These are phyloP conservation scores for Lojkania enalia DNA, from an alignment of 2,329 filamentous ascomycete genomes.

Conservation along the genomic window DNA sequence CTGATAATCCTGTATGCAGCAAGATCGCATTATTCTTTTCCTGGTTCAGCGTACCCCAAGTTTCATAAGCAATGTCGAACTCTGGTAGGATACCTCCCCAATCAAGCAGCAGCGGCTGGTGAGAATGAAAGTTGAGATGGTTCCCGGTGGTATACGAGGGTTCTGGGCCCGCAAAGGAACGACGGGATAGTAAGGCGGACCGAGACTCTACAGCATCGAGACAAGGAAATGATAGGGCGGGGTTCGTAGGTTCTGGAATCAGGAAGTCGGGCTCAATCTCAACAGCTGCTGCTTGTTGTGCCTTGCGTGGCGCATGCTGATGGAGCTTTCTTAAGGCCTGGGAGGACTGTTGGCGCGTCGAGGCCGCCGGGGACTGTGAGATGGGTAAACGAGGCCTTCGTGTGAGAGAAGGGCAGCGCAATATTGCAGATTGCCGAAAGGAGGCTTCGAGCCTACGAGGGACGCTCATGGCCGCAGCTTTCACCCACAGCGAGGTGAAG, in stretches of 20 bases:
- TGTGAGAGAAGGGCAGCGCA: slow-evolving; percentile 15
- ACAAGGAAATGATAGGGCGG: slow-evolving; percentile 47
- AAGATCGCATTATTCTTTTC: slow-evolving; percentile 88
- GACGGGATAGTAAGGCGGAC: slow-evolving; percentile 71
- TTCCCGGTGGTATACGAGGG: slow-evolving; percentile 90
- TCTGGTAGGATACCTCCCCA: slow-evolving; percentile 92
- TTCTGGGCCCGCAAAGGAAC: slow-evolving; percentile 75
- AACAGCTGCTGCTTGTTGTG: slow-evolving; percentile 25
- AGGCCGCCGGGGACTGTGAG: not conserved
- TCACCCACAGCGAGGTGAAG: not conserved
- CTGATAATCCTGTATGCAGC: slow-evolving; percentile 89
- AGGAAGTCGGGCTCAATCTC: slow-evolving; percentile 26
- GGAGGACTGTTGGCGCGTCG: slow-evolving; percentile 24
- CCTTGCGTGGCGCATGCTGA: slow-evolving; percentile 30
- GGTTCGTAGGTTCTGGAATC: slow-evolving; percentile 39
- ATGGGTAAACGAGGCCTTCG: slow-evolving; percentile 14
- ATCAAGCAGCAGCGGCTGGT: slow-evolving; percentile 78
- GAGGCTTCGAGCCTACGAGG: slow-evolving; percentile 32
- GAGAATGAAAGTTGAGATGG: slow-evolving; percentile 76
- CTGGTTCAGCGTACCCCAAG: slow-evolving; percentile 81
- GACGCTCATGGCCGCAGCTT: slow-evolving; percentile 31
- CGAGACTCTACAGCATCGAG: slow-evolving; percentile 48
- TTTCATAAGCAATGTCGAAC: slow-evolving; percentile 90
- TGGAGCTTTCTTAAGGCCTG: slow-evolving; percentile 33
- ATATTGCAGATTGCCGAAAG: slow-evolving; percentile 20